Evolutionary conservation across 164 flowering plant species (phyloP).

Genomic region (Vitis riparia): DNA sequence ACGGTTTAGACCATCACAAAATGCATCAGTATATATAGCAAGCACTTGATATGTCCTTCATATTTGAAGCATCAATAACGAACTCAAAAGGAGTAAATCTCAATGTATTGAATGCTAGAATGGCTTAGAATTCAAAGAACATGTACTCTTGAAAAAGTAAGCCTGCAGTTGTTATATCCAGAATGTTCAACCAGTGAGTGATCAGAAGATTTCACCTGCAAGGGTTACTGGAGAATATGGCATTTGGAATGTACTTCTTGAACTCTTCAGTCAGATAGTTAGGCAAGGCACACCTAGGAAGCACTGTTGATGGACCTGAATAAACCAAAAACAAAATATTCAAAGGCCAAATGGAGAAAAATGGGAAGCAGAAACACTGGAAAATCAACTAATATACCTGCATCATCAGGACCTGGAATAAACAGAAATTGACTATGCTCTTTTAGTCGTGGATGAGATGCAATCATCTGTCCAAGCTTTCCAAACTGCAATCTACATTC

Average conservation of each 20-base stretch:
- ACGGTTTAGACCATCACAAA: neutral
- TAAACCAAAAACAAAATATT: conserved; percentile 2
- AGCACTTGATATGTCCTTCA: neutral
- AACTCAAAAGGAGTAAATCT: neutral
- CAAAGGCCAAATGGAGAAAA: neutral
- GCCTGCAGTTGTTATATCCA: no score
- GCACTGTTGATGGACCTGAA: conserved; percentile 85
- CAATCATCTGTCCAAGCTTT: conserved; percentile 83
- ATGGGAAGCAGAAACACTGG: neutral
- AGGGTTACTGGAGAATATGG: conserved; percentile 82
- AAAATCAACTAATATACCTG: conserved; percentile 46
- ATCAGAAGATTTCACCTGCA: conserved; percentile 63
- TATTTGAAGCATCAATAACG: neutral
- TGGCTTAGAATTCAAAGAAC: neutral
- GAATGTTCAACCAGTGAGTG: neutral
- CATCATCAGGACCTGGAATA: conserved; percentile 96
- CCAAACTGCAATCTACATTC: conserved; percentile 76
- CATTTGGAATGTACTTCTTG: conserved; percentile 65
- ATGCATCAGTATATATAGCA: neutral
- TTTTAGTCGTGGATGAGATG: conserved; percentile 61
- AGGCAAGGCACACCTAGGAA: conserved; percentile 79
- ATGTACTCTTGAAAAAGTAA: neutral
- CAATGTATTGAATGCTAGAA: neutral
- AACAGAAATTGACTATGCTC: conserved; percentile 80
- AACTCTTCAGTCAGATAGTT: conserved; percentile 80